phyloP scores from a whole-genome alignment of 805 yeast species.

The Jamesozyma rosinii region DNA sequence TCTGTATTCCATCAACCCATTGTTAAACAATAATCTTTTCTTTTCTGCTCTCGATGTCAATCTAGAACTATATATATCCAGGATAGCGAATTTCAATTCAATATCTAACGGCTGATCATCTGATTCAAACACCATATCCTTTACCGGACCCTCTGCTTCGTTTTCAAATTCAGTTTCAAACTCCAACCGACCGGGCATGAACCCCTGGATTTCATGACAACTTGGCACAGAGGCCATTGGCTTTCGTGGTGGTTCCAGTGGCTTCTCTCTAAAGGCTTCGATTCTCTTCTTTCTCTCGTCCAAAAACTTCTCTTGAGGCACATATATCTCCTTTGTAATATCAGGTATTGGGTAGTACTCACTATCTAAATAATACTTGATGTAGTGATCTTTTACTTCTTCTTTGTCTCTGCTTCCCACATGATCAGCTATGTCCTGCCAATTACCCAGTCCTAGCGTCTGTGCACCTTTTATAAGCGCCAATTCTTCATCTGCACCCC shows the following conservation, averaged over 20 bases:
- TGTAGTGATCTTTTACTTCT: slow-evolving; percentile 82
- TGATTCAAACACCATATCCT: slow-evolving; percentile 91
- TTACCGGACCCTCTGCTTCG: slow-evolving; percentile 89
- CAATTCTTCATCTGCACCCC: slow-evolving; percentile 99
- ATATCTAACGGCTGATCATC: slow-evolving; percentile 86
- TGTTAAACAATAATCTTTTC: slow-evolving; percentile 70
- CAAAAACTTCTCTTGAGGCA: slow-evolving; percentile 62
- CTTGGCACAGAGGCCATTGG: slow-evolving; percentile 89
- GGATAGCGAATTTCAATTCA: slow-evolving; percentile 75
- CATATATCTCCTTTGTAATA: slow-evolving; percentile 58
- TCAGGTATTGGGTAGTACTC: slow-evolving; percentile 82
- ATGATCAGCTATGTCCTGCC: slow-evolving; percentile 97
- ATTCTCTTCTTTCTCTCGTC: slow-evolving; percentile 58
- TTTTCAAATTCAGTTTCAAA: slow-evolving; percentile 95
- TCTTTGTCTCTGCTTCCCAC: slow-evolving; percentile 88
- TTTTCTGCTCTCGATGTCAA: slow-evolving; percentile 88
- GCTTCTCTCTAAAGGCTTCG: slow-evolving; percentile 61
- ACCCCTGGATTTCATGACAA: slow-evolving; percentile 95
- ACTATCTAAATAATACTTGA: slow-evolving; percentile 57
- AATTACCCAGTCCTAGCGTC: slow-evolving; percentile 84
- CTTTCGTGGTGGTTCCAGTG: slow-evolving; percentile 79
- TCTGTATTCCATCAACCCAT: slow-evolving; percentile 75
- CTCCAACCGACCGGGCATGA: slow-evolving; percentile 97
- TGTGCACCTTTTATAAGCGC: slow-evolving; percentile 85
- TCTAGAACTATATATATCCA: slow-evolving; percentile 84